phyloP scores from a whole-genome alignment of 1,139 yeast genomes.

The Diutina ranongensis region DNA sequence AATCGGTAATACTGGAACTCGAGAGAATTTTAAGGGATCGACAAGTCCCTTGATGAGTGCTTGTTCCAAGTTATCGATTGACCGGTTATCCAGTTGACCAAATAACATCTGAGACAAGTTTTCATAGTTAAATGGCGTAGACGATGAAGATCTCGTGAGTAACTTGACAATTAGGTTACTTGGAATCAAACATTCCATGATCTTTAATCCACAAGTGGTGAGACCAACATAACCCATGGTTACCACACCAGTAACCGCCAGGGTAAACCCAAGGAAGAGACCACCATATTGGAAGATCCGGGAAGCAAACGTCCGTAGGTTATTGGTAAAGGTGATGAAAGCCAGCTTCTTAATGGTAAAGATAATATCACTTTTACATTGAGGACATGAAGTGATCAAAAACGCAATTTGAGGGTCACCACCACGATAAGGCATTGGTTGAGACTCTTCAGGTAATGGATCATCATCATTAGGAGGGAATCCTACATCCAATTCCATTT shows the following conservation, averaged over 20 bases:
- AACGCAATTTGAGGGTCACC: conserved; percentile 9
- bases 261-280: conserved; percentile 25
- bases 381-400: conserved; percentile 30
- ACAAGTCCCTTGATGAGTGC: conserved; percentile 11
- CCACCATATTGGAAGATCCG: conserved; percentile 20
- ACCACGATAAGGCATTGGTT: not conserved
- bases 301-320: conserved; percentile 8
- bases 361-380: conserved; percentile 28
- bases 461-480: not conserved
- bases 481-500: conserved; percentile 1
- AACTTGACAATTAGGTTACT: conserved; percentile 22
- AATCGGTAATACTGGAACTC: conserved; percentile 30
- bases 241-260: conserved; percentile 31
- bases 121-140: not conserved
- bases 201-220: conserved; percentile 29
- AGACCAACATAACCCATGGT: conserved; percentile 33
- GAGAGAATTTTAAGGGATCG: conserved; percentile 29
- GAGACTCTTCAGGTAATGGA: not conserved
- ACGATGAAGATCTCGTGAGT: conserved; percentile 13
- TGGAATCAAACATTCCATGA: conserved; percentile 29
- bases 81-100: conserved; percentile 14
- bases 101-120: conserved; percentile 8
- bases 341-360: conserved; percentile 24
- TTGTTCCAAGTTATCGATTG: not conserved
- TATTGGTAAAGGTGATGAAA: conserved; percentile 15